Percentiles rank a stretch among this genome's conserved stretches.
These are phyloP conservation scores for Acacia confusa DNA, from an alignment of 306 rosid genomes.

Conservation along the genomic window DNA sequence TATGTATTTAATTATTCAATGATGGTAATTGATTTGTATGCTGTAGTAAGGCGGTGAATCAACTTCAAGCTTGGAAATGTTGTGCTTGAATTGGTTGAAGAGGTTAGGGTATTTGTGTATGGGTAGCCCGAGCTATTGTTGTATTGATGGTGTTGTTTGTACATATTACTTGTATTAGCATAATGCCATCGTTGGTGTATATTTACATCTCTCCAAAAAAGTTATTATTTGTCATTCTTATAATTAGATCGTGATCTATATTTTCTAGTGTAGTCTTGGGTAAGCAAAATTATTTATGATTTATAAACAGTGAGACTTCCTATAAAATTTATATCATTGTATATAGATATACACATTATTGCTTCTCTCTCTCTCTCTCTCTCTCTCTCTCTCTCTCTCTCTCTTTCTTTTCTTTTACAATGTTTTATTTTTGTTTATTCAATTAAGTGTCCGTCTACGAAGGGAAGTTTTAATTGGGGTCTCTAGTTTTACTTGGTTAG, in stretches of 20 bases:
- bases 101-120: neutral
- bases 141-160: conserved; percentile 27
- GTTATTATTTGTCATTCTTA: neutral
- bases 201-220: neutral
- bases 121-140: conserved; percentile 16
- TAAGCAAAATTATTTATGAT: too few species aligned
- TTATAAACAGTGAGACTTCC: neutral
- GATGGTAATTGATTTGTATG: conserved; percentile 26
- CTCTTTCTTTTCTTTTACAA: too few species aligned
- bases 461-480: too few species aligned
- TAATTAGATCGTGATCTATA: neutral
- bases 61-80: conserved; percentile 26
- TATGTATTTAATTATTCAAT: conserved; percentile 13
- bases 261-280: neutral
- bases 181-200: conserved; percentile 25
- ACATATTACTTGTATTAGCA: conserved; percentile 25
- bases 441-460: too few species aligned
- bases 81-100: conserved; percentile 4
- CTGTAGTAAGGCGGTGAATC: conserved; percentile 20
- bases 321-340: too few species aligned
- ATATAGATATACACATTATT: too few species aligned
- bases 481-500: too few species aligned
- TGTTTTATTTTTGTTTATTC: too few species aligned
- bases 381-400: too few species aligned
- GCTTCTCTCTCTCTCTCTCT: too few species aligned